These are phyloP conservation scores for Chaetomium strumarium DNA, from an alignment of 2,329 filamentous ascomycete species.

Conservation along the genomic window DNA sequence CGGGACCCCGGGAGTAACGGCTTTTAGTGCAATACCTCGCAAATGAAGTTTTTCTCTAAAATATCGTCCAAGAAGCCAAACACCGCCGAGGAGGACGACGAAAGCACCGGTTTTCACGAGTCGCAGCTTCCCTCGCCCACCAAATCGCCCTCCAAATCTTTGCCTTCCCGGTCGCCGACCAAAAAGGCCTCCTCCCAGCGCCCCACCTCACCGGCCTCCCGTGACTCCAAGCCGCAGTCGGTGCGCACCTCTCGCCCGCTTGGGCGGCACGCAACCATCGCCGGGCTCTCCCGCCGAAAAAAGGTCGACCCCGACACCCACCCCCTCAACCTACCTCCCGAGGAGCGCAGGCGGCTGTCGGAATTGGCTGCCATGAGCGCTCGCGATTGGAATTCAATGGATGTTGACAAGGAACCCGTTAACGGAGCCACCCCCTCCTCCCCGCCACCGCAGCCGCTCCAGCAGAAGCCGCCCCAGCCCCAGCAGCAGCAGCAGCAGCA, in stretches of 20 bases:
- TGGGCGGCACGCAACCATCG: constrained; percentile 44
- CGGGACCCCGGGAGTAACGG: constrained; percentile 14
- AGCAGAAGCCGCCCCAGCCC: too few relatives aligned
- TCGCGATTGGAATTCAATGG: constrained; percentile 62
- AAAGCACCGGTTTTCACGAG: constrained; percentile 26
- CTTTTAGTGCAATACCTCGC: constrained; percentile 22
- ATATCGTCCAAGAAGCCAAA: constrained; percentile 39
- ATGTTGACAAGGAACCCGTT: constrained; percentile 63
- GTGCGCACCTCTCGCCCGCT: constrained; percentile 33
- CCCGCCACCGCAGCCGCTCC: constrained; percentile 45
- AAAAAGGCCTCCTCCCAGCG: constrained; percentile 32
- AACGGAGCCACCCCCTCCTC: constrained; percentile 44
- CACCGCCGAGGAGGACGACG: constrained; percentile 34
- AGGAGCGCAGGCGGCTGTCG: constrained; percentile 75
- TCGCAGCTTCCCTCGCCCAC: constrained; percentile 27
- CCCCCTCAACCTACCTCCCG: constrained; percentile 83
- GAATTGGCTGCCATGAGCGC: constrained; percentile 58
- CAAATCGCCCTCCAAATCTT: constrained; percentile 26
- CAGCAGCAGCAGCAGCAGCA: too few relatives aligned
- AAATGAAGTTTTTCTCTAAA: constrained; percentile 50
- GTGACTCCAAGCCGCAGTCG: constrained; percentile 32
- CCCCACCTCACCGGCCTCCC: constrained; percentile 26
- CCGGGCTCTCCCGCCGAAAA: constrained; percentile 38
- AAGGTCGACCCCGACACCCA: constrained; percentile 67
- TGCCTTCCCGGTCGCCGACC: constrained; percentile 28